Percentiles rank a stretch among this genome's conserved stretches.
Evolutionary conservation across 768 basidiomycete genomes (phyloP).

Genomic region (Termitomyces sp.): DNA sequence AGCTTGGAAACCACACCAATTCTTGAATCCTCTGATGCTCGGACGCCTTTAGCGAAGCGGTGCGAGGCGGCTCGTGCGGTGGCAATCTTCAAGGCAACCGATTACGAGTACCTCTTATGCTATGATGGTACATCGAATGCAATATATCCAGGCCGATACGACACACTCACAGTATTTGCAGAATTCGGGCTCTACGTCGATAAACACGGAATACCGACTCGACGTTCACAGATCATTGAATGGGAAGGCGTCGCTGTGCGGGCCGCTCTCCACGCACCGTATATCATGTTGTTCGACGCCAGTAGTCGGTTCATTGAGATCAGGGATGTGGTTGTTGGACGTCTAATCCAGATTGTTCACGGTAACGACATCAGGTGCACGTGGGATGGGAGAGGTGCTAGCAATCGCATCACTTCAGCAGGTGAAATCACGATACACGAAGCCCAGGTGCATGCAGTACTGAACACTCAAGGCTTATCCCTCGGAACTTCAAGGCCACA

Average conservation of each 20-base stretch:
- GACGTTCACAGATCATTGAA: constrained; percentile 70
- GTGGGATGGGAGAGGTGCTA: constrained; percentile 74
- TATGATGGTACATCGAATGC: constrained; percentile 73
- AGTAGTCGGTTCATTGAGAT: constrained; percentile 82
- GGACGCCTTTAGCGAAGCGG: constrained; percentile 67
- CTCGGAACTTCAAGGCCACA: background rate
- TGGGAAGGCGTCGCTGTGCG: constrained; percentile 92
- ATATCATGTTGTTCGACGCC: constrained; percentile 82
- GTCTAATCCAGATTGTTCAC: constrained; percentile 77
- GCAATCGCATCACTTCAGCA: constrained; percentile 48
- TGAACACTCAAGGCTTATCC: background rate
- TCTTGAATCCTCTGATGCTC: constrained; percentile 67
- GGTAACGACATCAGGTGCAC: constrained; percentile 82
- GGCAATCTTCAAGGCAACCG: constrained; percentile 89
- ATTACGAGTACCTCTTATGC: constrained; percentile 88
- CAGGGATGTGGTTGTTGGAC: constrained; percentile 75
- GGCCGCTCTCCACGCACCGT: constrained; percentile 85
- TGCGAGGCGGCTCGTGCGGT: constrained; percentile 83
- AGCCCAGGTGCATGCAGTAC: constrained; percentile 3
- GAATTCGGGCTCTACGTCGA: constrained; percentile 94
- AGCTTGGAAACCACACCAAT: constrained; percentile 86
- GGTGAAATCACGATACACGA: background rate
- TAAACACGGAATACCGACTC: constrained; percentile 78
- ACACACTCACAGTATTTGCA: constrained; percentile 21
- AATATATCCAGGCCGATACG: background rate